Evolutionary conservation across 2,329 filamentous ascomycete genomes (phyloP), one percentile per base, ranked within the genome.

Genomic region (Penicillium aurantiogriseum): DNA sequence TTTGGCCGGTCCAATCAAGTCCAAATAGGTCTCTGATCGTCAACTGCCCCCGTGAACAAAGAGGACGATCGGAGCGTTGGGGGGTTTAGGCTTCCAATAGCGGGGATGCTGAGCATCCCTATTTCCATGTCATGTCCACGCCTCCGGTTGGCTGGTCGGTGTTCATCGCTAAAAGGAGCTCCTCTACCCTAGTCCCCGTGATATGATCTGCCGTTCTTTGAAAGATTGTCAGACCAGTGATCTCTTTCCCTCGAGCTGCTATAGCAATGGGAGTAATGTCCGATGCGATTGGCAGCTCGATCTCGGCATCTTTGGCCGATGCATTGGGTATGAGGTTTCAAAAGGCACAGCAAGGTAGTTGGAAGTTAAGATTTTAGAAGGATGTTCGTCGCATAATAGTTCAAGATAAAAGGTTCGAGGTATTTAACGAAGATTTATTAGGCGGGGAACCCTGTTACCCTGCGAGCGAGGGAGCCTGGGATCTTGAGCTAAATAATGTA

Each of bases 21-120:
- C 47, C 35, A 51, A 42, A 25, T 38, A 19, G 29, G 40, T 52
- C n/a, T 33, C 47, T 17, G 33, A 38, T 29, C 43, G 21, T 42
- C 47, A 56, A 46, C 56, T 58, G 8, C 42, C 51, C 19, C 51
- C 47, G 17, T 58, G 51, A 21, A 58, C 42, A 17, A 48, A 55
- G n/a, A 55, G 9, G 19, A 55, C 25, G 35, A 58, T 40, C 31
- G 51, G 46, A 27, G 51, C 45, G 4, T 45, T 38, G 31, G 31
- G 9, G 10, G 31, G 10, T 6, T 38, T 47, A 4, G 46, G 5
- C 31, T 39, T 49, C 44, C 43, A 57, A 27, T 31, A 48, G n/a
- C 36, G 49, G 11, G 54, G 29, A 27, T 35, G 7, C 19, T 57
- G 38, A 17, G 35, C 8, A 2, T 57, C 17, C 5, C 40, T 8